These are phyloP conservation scores for Corrigiola litoralis DNA, from an alignment of 179 eudicot species.

Conservation along the genomic window DNA sequence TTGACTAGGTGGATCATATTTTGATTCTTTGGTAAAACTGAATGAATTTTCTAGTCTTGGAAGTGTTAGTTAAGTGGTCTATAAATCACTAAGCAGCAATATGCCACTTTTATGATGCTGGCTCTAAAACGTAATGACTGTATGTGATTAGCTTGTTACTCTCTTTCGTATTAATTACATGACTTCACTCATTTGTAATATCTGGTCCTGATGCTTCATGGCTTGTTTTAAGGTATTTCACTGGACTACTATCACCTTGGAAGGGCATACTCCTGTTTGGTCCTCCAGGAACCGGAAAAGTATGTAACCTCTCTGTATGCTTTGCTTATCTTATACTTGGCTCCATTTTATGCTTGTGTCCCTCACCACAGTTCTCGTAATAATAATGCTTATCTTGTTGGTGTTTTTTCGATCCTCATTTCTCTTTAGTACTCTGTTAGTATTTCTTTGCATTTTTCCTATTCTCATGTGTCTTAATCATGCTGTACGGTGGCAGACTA, in stretches of 20 bases:
- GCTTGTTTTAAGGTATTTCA: constrained; percentile 67
- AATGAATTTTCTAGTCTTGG: not conserved
- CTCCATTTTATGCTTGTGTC: not conserved
- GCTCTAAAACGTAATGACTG: no score
- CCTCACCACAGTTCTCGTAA: not conserved
- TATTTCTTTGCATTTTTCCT: not conserved
- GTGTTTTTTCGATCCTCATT: not conserved
- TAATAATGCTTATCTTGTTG: not conserved
- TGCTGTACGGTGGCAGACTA: constrained; percentile 57
- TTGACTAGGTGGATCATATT: not conserved
- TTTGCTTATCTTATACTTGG: not conserved
- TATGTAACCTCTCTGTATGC: constrained; percentile 19
- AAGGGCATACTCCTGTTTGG: constrained; percentile 98
- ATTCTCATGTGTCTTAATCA: constrained; percentile 3
- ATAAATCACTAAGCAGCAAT: not conserved
- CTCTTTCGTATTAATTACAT: not conserved
- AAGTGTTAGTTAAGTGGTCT: not conserved
- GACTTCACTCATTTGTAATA: not conserved
- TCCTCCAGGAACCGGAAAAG: constrained; percentile 99
- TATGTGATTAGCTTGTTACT: not conserved
- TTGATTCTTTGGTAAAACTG: not conserved
- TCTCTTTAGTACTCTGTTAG: not conserved
- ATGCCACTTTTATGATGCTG: not conserved
- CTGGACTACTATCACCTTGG: constrained; percentile 97
- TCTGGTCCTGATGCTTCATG: not conserved